phyloP scores from a whole-genome alignment of 257 asterid genomes.

The Primulina eburnea region DNA sequence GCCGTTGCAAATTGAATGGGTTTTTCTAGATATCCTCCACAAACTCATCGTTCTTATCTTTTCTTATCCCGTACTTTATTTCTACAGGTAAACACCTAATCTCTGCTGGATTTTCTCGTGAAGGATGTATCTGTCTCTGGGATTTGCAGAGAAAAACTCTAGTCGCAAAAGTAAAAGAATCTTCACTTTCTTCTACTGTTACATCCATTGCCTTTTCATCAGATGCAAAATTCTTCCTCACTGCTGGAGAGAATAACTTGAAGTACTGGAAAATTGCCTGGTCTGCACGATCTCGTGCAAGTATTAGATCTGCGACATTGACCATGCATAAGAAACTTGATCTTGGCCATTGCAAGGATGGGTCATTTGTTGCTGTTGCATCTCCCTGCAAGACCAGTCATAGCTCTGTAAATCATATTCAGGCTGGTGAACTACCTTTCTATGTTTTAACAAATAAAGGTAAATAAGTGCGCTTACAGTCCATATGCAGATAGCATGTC shows the following conservation, averaged over 20 bases:
- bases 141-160: conserved; percentile 45
- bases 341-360: conserved; percentile 43
- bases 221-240: conserved; percentile 46
- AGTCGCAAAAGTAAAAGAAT: conserved; percentile 49
- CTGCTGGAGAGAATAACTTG: conserved; percentile 59
- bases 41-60: conserved; percentile 15
- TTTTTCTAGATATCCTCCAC: conserved; percentile 9
- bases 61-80: conserved; percentile 4
- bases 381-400: conserved; percentile 28
- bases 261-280: conserved; percentile 55
- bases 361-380: conserved; percentile 53
- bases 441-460: conserved; percentile 69
- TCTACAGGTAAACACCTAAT: conserved; percentile 55
- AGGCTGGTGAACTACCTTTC: conserved; percentile 39
- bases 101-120: conserved; percentile 64
- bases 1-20: conserved; percentile 11
- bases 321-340: conserved; percentile 41
- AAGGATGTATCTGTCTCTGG: conserved; percentile 70
- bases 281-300: conserved; percentile 42
- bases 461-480: conserved; percentile 22
- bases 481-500: conserved; percentile 6
- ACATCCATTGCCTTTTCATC: conserved; percentile 51
- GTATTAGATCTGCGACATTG: conserved; percentile 40
- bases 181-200: conserved; percentile 43
- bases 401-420: conserved; percentile 25